Percentiles rank a stretch among this genome's conserved stretches.
Evolutionary conservation across 2,329 filamentous ascomycete species (phyloP).

Genomic region (Aureobasidium sp.): DNA sequence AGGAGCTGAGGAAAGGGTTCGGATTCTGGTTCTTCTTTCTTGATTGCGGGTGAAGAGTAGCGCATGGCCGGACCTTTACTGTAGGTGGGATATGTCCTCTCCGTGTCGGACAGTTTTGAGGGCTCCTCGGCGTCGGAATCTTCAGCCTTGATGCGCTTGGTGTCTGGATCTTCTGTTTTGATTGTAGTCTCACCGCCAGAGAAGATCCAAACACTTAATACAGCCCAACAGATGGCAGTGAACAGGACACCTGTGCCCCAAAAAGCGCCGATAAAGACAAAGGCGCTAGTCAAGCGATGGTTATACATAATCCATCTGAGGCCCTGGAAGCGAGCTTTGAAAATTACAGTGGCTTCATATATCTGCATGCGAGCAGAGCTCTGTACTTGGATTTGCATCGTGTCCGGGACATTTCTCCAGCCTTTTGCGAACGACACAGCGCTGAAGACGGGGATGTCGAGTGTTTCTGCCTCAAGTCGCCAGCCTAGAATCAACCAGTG

Average conservation of each 20-base stretch:
- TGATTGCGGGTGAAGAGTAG: conserved; percentile 24
- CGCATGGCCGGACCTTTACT: conserved; percentile 36
- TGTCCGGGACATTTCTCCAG: conserved; percentile 46
- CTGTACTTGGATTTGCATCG: conserved; percentile 60
- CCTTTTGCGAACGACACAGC: conserved; percentile 57
- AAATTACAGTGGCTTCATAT: conserved; percentile 60
- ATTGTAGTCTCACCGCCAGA: conserved; percentile 19
- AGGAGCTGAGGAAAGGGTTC: conserved; percentile 20
- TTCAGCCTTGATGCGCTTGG: conserved; percentile 23
- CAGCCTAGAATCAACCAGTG: conserved; percentile 64
- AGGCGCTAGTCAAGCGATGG: conserved; percentile 62
- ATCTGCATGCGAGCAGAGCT: conserved; percentile 64
- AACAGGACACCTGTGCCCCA: conserved; percentile 69
- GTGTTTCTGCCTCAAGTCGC: conserved; percentile 53
- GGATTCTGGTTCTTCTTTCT: conserved; percentile 23
- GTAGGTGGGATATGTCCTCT: conserved; percentile 44
- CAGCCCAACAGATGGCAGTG: conserved; percentile 57
- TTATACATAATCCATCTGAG: conserved; percentile 82
- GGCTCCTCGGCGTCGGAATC: conserved; percentile 20
- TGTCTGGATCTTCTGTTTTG: conserved; percentile 14
- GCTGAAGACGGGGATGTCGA: conserved; percentile 69
- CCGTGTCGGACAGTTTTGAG: conserved; percentile 38
- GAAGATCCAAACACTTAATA: conserved; percentile 41
- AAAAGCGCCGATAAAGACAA: conserved; percentile 63
- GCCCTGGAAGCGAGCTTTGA: conserved; percentile 70